These are phyloP conservation scores for Samsoniella hepiali DNA, from an alignment of 2,329 filamentous ascomycete species.

Conservation along the genomic window DNA sequence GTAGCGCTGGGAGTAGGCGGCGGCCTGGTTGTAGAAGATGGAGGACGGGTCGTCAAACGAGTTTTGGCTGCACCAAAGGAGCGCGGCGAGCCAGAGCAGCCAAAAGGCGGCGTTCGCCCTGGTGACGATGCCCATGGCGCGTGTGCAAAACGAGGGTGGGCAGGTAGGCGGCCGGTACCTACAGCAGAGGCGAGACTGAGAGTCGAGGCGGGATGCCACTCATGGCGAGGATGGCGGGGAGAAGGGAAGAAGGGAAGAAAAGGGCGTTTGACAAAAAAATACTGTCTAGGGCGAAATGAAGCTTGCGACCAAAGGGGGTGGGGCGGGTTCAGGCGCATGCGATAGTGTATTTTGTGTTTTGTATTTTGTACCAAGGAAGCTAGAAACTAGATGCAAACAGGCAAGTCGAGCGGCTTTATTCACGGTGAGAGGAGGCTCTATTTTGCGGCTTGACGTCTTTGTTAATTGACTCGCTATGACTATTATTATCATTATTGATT, in stretches of 20 bases:
- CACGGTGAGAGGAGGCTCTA: not conserved
- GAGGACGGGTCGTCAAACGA: conserved; percentile 35
- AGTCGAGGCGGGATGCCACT: conserved; percentile 5
- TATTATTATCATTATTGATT: not conserved
- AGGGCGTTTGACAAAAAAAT: not conserved
- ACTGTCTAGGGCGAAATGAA: not conserved
- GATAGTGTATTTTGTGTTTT: not conserved
- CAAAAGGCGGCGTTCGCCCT: conserved; percentile 32
- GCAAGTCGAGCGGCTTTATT: not conserved
- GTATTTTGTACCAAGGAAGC: too few species aligned
- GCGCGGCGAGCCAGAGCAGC: conserved; percentile 28
- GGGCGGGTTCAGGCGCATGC: not conserved
- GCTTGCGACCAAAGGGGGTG: not conserved
- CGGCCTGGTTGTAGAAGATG: conserved; percentile 30
- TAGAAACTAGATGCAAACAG: not conserved
- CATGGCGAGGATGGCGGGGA: conserved; percentile 4
- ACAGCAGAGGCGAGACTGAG: not conserved
- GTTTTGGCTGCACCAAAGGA: conserved; percentile 30
- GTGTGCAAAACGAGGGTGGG: too few species aligned
- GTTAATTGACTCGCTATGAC: too few species aligned
- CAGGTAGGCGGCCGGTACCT: not conserved
- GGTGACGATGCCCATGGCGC: conserved; percentile 11
- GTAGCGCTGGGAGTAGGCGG: conserved; percentile 29
- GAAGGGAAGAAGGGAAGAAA: not conserved
- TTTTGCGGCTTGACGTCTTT: too few species aligned